Evolutionary conservation across 805 yeast genomes (phyloP), one percentile per base, ranked within the genome.

Genomic region (Hanseniaspora nectarophila): DNA sequence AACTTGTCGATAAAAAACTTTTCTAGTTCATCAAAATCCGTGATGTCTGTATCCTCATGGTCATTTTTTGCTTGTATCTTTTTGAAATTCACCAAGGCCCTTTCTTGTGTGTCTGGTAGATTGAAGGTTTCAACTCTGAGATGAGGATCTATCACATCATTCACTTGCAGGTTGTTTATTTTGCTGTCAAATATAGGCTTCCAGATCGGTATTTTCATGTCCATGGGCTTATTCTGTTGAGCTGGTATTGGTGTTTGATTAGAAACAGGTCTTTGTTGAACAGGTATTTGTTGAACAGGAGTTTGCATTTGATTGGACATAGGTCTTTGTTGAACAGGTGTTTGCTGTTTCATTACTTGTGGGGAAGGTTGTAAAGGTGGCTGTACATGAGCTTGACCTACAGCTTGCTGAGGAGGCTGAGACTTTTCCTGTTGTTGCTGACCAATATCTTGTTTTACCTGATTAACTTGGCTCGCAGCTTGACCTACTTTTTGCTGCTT

Each of bases 1-100:
- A 34, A 54, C 26, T 51, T 47, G 32, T 35, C 55, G 56, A 52
- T 57, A 56, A 39, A 48, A 39, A 45, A 57, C 58, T 54, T 58
- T 56, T 54, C 56, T 48, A 49, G 43, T 29, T 37, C 24, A 13
- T 29, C 15, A 13, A 42, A n/a, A 15, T 42, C 45, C 7, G 29
- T 28, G 9, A 39, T 34, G 34, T 23, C 47, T 33, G 29, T 31
- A 39, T 54, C 53, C n/a, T 55, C 53, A 33, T 58, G 56, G 35
- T 48, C 58, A 28, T 54, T 51, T 37, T 49, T 20, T 52, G 48
- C 24, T 20, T 49, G 31, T 47, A 55, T 21, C 54, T 54, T 43
- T 56, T 61, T 46, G 51, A 60, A 46, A 55, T 56, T 31, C 45
- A 54, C 38, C 15, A 43, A 21, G 12, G 31, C 33, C 21, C 23